phyloP scores from a whole-genome alignment of 2,329 filamentous ascomycete species.

The Fusarium transvaalense region DNA sequence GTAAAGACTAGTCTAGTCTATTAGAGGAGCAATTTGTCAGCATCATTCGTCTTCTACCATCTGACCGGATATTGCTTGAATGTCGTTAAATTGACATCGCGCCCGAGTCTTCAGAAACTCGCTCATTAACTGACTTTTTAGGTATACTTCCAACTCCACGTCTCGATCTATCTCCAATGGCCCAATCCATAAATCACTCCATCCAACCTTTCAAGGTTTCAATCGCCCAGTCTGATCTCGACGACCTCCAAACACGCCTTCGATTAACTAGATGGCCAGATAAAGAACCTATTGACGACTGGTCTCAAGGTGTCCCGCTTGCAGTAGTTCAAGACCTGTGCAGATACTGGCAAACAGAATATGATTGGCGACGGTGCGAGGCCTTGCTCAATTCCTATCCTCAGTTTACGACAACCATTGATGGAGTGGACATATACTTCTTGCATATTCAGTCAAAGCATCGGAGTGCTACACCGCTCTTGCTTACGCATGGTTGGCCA shows the following conservation, averaged over 20 bases:
- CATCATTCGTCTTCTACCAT: background rate
- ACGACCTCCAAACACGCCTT: conserved; percentile 13
- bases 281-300: conserved; percentile 7
- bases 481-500: conserved; percentile 27
- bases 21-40: background rate
- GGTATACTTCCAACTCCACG: background rate
- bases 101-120: background rate
- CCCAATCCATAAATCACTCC: background rate
- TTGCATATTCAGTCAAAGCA: conserved; percentile 14
- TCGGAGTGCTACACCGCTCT: conserved; percentile 1
- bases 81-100: too few relatives aligned
- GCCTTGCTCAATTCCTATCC: conserved; percentile 11
- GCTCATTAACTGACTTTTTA: background rate
- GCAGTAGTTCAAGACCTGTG: background rate
- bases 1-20: too few relatives aligned
- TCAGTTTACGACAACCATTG: conserved; percentile 13
- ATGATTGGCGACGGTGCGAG: conserved; percentile 19
- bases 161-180: background rate
- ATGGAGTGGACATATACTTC: conserved; percentile 18
- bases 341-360: conserved; percentile 13
- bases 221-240: background rate
- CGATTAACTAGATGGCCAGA: conserved; percentile 16
- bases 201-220: conserved; percentile 9
- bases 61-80: too few relatives aligned
- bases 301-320: conserved; percentile 18